These are phyloP conservation scores for Gnomoniopsis sp. DNA, from an alignment of 2,329 filamentous ascomycete genomes.

Conservation along the genomic window DNA sequence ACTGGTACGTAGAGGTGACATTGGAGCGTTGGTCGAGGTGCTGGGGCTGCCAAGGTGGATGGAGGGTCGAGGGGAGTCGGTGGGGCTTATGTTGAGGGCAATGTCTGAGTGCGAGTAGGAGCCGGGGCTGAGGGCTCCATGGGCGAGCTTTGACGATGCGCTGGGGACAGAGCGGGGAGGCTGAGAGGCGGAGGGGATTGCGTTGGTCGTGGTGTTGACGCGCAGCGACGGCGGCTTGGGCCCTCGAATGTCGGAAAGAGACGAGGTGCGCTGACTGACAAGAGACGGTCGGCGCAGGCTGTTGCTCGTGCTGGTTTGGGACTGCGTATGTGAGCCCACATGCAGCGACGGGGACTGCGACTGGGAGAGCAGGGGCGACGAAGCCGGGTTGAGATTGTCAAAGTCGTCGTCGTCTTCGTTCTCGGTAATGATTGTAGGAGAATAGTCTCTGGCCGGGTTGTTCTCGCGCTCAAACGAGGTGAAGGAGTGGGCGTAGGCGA, in stretches of 20 bases:
- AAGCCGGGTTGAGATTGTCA: conserved; percentile 26
- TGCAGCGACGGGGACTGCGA: conserved; percentile 16
- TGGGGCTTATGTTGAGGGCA: conserved; percentile 31
- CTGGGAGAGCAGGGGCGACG: conserved; percentile 18
- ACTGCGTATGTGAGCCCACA: not conserved
- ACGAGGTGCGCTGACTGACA: conserved; percentile 31
- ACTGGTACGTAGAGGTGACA: conserved; percentile 55
- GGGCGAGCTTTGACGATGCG: conserved; percentile 32
- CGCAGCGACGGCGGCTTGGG: conserved; percentile 7
- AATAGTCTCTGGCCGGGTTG: conserved; percentile 44
- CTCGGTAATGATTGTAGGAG: conserved; percentile 55
- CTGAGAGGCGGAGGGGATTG: conserved; percentile 26
- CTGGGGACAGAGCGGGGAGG: conserved; percentile 20
- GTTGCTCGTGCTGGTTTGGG: not conserved
- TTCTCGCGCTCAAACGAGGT: conserved; percentile 44
- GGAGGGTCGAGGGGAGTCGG: conserved; percentile 25
- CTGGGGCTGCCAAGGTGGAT: conserved; percentile 22
- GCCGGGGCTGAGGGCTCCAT: conserved; percentile 9
- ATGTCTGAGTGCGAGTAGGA: conserved; percentile 39
- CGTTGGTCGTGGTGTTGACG: conserved; percentile 17
- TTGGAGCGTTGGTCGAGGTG: conserved; percentile 35
- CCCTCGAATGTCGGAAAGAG: conserved; percentile 12
- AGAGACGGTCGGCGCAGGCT: conserved; percentile 34
- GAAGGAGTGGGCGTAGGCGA: conserved; percentile 56
- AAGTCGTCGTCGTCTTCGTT: conserved; percentile 46